A percentile compares a stretch with the other conserved stretches of the same genome.
Conservation (phyloP, 2,329 filamentous ascomycete species). For the Exophiala sideris region DNA sequence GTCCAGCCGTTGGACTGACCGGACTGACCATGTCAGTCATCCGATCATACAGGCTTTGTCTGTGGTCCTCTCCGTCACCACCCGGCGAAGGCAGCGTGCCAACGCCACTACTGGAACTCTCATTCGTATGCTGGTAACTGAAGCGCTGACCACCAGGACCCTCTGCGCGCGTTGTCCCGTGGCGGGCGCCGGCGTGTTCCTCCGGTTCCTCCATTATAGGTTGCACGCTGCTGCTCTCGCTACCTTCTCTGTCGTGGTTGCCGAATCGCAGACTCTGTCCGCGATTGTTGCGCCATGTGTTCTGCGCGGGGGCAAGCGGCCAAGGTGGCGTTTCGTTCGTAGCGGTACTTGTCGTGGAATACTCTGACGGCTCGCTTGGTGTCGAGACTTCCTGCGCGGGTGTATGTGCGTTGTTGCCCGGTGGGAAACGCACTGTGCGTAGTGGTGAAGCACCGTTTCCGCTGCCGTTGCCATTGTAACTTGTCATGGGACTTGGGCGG, state of each 20-base stretch:
- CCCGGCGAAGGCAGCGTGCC: constrained; percentile 15
- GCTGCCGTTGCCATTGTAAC: constrained; percentile 1
- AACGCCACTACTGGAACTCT: constrained; percentile 15
- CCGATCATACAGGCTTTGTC: constrained; percentile 12
- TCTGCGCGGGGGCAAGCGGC: constrained; percentile 15
- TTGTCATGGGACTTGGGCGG: constrained; percentile 8
- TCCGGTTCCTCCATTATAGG: constrained; percentile 18
- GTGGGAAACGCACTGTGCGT: constrained; percentile 9
- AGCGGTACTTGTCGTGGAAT: background rate
- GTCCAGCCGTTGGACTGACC: constrained; percentile 12
- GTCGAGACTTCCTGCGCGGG: constrained; percentile 10
- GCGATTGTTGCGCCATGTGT: constrained; percentile 12
- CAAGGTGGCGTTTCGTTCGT: constrained; percentile 17
- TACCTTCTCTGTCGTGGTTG: background rate
- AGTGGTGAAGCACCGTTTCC: constrained; percentile 7
- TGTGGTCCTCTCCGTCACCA: background rate
- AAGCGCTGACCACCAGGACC: background rate
- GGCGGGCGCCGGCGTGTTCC: background rate
- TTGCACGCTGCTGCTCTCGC: constrained; percentile 16
- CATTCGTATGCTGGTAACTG: constrained; percentile 15
- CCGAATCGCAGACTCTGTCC: background rate
- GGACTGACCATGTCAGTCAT: constrained; percentile 12
- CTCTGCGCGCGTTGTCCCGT: background rate
- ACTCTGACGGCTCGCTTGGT: constrained; percentile 6
- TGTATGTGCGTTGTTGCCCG: constrained; percentile 1